Evolutionary conservation across 164 flowering plant genomes (phyloP), one percentile per base, ranked within the genome.

Genomic region (Stephania cephalantha): DNA sequence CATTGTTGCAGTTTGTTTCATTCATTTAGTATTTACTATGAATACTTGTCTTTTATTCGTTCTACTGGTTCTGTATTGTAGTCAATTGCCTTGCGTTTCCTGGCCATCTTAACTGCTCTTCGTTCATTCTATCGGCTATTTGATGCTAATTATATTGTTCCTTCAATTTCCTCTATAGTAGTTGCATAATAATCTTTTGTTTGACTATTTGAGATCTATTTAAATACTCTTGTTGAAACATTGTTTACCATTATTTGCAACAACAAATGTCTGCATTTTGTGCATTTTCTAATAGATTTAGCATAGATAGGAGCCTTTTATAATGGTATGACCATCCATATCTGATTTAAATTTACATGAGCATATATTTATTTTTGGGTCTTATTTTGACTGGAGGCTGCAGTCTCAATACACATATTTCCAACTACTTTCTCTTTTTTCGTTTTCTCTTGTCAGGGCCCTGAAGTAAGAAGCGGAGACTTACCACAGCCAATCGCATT

Each of bases 391-490:
- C 12, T 65, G 68, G 68, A 65, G 30, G 11, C 35, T 2, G 4
- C 31, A n/a, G 12, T 69, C 7, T 70, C 48, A n/a, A n/a, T 12
- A 46, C 61, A 4, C 9, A 10, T 12, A 15, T 55, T 31, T 45
- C n/a, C 18, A 30, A 30, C 2, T 63, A 7, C 50, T 20, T 20
- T 68, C 71, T 75, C 72, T 68, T 72, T 17, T 11, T 76, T 45
- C 1, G 15, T 66, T 71, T 65, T 75, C 74, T 61, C 42, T 70
- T 69, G 35, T 45, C 85, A 96, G 99, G 99, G 99, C 22, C 99
- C 99, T 48, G 99, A 96, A 83, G 98, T 92, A 65, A 87, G 99
- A 78, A 96, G 99, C 79, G 99, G 99, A n/a, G 99, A 96, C 78
- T 83, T 96, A 84, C 98, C 97, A 71, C 90, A 96, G 78, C 98